Percentiles rank a stretch among this genome's conserved stretches.
These are phyloP conservation scores for Ophiostoma piceae DNA, from an alignment of 2,329 filamentous ascomycete species.

Conservation along the genomic window DNA sequence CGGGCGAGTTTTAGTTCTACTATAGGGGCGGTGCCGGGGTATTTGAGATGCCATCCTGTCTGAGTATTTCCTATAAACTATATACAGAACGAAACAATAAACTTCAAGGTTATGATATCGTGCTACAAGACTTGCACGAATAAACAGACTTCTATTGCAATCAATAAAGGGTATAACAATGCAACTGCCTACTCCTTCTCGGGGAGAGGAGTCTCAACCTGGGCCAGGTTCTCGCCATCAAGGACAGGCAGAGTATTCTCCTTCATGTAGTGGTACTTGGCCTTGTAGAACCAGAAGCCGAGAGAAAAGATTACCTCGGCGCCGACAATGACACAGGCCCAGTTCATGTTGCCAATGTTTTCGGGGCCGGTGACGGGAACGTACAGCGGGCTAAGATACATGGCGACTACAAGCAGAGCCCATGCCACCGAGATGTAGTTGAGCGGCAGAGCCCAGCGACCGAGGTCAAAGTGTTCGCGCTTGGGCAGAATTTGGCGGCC, in stretches of 20 bases:
- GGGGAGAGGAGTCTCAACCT: neutral
- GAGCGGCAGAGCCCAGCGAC: constrained; percentile 8
- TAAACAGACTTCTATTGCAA: neutral
- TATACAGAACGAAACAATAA: neutral
- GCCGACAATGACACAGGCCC: constrained; percentile 8
- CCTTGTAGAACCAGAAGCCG: neutral
- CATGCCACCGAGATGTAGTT: constrained; percentile 3
- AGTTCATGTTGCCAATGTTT: constrained; percentile 11
- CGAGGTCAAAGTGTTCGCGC: constrained; percentile 7
- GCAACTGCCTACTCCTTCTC: neutral
- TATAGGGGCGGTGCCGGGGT: no score
- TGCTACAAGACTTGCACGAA: neutral
- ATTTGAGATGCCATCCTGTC: neutral
- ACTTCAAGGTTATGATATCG: neutral
- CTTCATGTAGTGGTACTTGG: constrained; percentile 5
- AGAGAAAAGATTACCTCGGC: constrained; percentile 9
- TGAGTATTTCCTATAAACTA: neutral
- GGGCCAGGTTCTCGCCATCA: neutral
- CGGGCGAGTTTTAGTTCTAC: constrained; percentile 38
- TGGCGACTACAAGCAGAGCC: constrained; percentile 1
- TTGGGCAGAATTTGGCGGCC: neutral
- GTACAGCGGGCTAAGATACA: constrained; percentile 3
- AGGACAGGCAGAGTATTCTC: neutral
- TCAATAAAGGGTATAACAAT: neutral
- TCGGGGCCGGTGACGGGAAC: neutral